phyloP scores from a whole-genome alignment of 2,329 filamentous ascomycete genomes.

The Curvularia sp. region DNA sequence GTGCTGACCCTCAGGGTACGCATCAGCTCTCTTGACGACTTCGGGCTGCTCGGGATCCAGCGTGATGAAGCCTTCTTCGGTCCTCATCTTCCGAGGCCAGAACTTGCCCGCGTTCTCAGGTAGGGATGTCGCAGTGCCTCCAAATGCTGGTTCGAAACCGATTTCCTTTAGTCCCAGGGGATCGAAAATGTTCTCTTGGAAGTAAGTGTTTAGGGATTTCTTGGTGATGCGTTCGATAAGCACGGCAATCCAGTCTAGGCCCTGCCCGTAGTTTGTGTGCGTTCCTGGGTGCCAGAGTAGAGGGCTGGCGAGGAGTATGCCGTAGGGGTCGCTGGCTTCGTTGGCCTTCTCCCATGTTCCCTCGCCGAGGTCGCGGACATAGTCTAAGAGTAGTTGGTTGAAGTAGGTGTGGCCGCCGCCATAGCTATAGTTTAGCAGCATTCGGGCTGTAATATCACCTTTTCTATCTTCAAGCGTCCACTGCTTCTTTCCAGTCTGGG shows the following conservation, averaged over 20 bases:
- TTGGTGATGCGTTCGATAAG: slow-evolving; percentile 55
- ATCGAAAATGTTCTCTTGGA: slow-evolving; percentile 30
- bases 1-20: slow-evolving; percentile 25
- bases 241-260: slow-evolving; percentile 58
- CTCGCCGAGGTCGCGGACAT: slow-evolving; percentile 20
- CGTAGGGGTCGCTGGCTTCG: slow-evolving; percentile 23
- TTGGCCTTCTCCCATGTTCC: slow-evolving; percentile 18
- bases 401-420: slow-evolving; percentile 55
- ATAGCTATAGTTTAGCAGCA: slow-evolving; percentile 59
- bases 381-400: slow-evolving; percentile 49
- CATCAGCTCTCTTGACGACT: slow-evolving; percentile 11
- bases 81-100: slow-evolving; percentile 62
- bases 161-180: slow-evolving; percentile 22
- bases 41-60: slow-evolving; percentile 20
- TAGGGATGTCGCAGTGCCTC: slow-evolving; percentile 51
- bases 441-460: slow-evolving; percentile 30
- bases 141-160: slow-evolving; percentile 26
- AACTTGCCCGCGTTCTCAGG: slow-evolving; percentile 45
- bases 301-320: slow-evolving; percentile 23
- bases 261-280: slow-evolving; percentile 59
- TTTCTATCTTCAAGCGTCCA: slow-evolving; percentile 24
- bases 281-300: slow-evolving; percentile 53
- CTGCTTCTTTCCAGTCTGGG: slow-evolving; percentile 10
- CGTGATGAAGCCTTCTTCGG: slow-evolving; percentile 33
- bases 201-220: slow-evolving; percentile 41